phyloP scores from a whole-genome alignment of 2,329 filamentous ascomycete species.

The Lomentospora prolificans region DNA sequence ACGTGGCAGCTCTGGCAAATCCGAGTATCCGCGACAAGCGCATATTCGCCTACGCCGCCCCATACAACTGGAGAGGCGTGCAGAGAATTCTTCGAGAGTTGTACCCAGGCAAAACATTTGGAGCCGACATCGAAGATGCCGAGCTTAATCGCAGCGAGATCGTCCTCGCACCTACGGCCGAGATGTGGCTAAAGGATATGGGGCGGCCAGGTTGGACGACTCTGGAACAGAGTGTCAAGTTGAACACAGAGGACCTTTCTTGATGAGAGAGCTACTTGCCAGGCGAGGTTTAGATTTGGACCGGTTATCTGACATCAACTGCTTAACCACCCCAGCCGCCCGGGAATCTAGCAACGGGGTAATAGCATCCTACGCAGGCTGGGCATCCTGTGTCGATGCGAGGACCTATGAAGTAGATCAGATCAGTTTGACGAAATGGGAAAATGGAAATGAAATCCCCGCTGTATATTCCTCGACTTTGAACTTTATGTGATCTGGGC shows the following conservation, averaged over 20 bases:
- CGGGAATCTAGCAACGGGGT: too few species aligned
- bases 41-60: conserved; percentile 15
- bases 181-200: conserved; percentile 3
- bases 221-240: conserved; percentile 7
- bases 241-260: neutral
- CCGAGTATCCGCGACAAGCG: conserved; percentile 15
- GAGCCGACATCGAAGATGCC: conserved; percentile 5
- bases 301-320: too few species aligned
- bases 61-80: conserved; percentile 15
- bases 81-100: conserved; percentile 11
- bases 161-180: neutral
- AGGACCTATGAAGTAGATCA: too few species aligned
- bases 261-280: too few species aligned
- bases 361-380: too few species aligned
- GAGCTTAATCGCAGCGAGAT: neutral
- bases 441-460: too few species aligned
- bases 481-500: too few species aligned
- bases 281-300: too few species aligned
- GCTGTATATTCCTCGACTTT: too few species aligned
- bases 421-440: too few species aligned
- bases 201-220: conserved; percentile 7
- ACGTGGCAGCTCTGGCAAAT: conserved; percentile 17
- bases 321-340: too few species aligned
- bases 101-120: conserved; percentile 12
- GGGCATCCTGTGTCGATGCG: too few species aligned